Evolutionary conservation across 2,329 filamentous ascomycete species (phyloP), one percentile per base, ranked within the genome.

Genomic region (Fusarium nygamai): DNA sequence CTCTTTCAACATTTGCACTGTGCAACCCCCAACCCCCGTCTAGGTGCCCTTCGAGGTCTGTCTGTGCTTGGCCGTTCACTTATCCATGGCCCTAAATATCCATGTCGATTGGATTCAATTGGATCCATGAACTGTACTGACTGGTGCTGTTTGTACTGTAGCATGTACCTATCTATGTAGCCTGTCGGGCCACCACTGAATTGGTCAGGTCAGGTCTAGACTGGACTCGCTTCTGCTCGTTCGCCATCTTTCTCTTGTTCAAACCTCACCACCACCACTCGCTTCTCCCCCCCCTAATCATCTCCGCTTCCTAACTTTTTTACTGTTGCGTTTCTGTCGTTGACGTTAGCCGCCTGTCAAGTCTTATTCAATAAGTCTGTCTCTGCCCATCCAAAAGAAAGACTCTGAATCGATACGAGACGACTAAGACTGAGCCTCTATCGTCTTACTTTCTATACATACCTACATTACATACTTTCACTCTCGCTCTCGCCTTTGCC

Each of bases 241-340:
- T 77, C 63, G 57, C 65, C 63, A 50, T 70, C 60, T 53, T 74
- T 69, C 69, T 75, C 70, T 72, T 66, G 60, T 68, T 78, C 76
- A 78, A 75, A 76, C 76, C 70, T 78, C 74, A 77, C 70, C 74
- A 73, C 64, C 64, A 73, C 57, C 67, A 67, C 67, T 66, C 64
- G 66, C 72, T 75, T 65, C 53, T 71, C 17, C 16, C 56, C 66
- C 66, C 63, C 70, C 68, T 78, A 78, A 78, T 77, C 57, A 73
- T 70, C 71, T 59, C 59, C 58, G 72, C 48, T 64, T 69, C 51
- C 24, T 65, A 54, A 48, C 53, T 36, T 58, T 48, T 72, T 53
- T 67, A 47, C 70, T 66, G 57, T 69, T 77, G 70, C 64, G 64
- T 78, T 76, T 70, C 58, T 63, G 67, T 76, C 69, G 48, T 76